Evolutionary conservation across 768 basidiomycete species (phyloP), one percentile per base, ranked within the genome.

Genomic region (Rhizopogon sp.): DNA sequence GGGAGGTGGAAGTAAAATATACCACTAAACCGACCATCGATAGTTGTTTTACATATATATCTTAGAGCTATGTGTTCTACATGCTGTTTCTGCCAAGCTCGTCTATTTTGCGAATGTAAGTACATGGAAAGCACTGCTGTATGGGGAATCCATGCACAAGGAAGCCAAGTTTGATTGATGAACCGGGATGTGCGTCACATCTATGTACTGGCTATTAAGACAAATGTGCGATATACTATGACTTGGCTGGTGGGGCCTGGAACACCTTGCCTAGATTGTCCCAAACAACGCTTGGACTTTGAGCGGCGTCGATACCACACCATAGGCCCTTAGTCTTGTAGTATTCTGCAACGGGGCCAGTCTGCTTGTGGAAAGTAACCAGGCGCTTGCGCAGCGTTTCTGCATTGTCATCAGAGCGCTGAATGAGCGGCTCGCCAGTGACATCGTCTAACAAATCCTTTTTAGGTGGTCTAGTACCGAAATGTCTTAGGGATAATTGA

Each of bases 341-440:
- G 78, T 97, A 98, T 43, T 92, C 93, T 14, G 93, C 88, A 31
- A 99, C 97, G 29, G 97, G 96, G 2, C 89, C 90, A 13, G 97
- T 99, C 74, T 97, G 94, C 35, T 79, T 70, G 77, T 99, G 97
- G 79, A 87, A 98, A n/a, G 90, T 83, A 3, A 71, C 62, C 54
- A 99, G 79, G 41, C 97, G 89, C 74, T 94, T 97, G 62, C 85
- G 82, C 52, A 99, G 80, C 11, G 95, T 92, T 70, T 97, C 93
- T 58, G 93, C 91, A 61, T 98, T 99, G 76, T 99, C 97, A 71
- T 99, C 97, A 8, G 94, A 93, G 59, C 97, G 89, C 71, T 98
- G 96, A 65, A 96, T 87, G 61, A 99, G 83, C 39, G 93, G 91
- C 73, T 99, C 96, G 55, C 97, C 97, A 3, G 94, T 90, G 37